Evolutionary conservation across 805 yeast species (phyloP).

Genomic region (Myxozyma sirexii): DNA sequence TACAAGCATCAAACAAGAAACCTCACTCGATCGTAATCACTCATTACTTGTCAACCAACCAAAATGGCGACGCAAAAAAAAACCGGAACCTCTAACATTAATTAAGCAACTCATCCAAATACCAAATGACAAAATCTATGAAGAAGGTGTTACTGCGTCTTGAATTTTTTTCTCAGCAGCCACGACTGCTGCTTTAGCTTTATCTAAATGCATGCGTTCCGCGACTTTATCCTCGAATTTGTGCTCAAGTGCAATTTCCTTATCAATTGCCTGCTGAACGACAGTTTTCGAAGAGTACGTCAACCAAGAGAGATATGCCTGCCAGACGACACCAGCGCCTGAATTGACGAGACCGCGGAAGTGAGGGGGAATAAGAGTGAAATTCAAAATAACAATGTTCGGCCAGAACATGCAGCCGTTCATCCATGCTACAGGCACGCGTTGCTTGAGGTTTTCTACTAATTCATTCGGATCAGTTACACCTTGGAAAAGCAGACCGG

Average conservation of each 20-base stretch:
- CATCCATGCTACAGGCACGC: slow-evolving; percentile 33
- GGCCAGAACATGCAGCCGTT: slow-evolving; percentile 35
- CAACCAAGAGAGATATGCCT: slow-evolving; percentile 30
- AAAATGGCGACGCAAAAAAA: not conserved
- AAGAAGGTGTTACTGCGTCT: not conserved
- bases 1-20: too few species aligned
- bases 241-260: slow-evolving; percentile 21
- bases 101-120: not conserved
- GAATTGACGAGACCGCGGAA: slow-evolving; percentile 33
- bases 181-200: slow-evolving; percentile 11
- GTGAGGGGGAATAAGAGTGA: slow-evolving; percentile 32
- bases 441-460: slow-evolving; percentile 10
- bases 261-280: slow-evolving; percentile 22
- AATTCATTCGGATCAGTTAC: slow-evolving; percentile 14
- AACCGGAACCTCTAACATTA: too few species aligned
- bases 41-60: too few species aligned
- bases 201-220: slow-evolving; percentile 13
- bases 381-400: slow-evolving; percentile 27
- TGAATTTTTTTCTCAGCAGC: slow-evolving; percentile 6
- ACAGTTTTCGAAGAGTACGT: slow-evolving; percentile 19
- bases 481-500: slow-evolving; percentile 28
- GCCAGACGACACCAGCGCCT: slow-evolving; percentile 29
- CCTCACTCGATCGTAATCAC: too few species aligned
- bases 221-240: slow-evolving; percentile 13
- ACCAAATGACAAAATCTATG: not conserved